Evolutionary conservation across 306 rosid species (phyloP).

Genomic region (Vigna reflexopilosa): DNA sequence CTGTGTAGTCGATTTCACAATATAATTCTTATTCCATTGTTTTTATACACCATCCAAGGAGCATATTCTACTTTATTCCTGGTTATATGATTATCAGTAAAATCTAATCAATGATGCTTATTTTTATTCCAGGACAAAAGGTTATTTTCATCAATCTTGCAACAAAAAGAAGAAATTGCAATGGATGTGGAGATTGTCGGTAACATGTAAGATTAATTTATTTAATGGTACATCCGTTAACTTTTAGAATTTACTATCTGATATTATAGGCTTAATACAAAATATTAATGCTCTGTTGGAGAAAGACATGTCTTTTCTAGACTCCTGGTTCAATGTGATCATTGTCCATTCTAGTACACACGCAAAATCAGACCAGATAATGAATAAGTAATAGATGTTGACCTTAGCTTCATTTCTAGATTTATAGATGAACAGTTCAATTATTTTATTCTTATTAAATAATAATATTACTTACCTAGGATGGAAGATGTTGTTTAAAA

Average conservation of each 20-base stretch:
- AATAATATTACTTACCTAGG: slow-evolving; percentile 52
- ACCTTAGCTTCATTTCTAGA: slow-evolving; percentile 27
- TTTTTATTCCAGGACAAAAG: slow-evolving; percentile 62
- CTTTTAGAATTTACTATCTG: slow-evolving; percentile 12
- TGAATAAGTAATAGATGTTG: slow-evolving; percentile 14
- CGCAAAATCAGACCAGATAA: slow-evolving; percentile 24
- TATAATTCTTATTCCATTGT: slow-evolving; percentile 28
- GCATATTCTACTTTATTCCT: slow-evolving; percentile 16
- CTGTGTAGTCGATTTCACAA: slow-evolving; percentile 16
- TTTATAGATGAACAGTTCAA: slow-evolving; percentile 20
- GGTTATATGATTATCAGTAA: slow-evolving; percentile 1
- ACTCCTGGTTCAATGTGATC: slow-evolving; percentile 23
- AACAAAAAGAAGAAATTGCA: slow-evolving; percentile 50
- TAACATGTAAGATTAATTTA: slow-evolving; percentile 49
- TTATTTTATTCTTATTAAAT: slow-evolving; percentile 33
- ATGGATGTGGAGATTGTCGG: slow-evolving; percentile 45
- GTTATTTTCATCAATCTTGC: slow-evolving; percentile 59
- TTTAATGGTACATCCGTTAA: slow-evolving; percentile 14
- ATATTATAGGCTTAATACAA: slow-evolving; percentile 31
- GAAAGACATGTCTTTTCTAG: slow-evolving; percentile 35
- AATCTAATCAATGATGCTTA: slow-evolving; percentile 19
- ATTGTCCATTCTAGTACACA: slow-evolving; percentile 29
- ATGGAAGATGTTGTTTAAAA: slow-evolving; percentile 52
- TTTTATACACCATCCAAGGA: slow-evolving; percentile 27
- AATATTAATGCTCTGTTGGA: slow-evolving; percentile 14